Conservation (phyloP, 768 basidiomycete species). For the Leccinum uliginosum region DNA sequence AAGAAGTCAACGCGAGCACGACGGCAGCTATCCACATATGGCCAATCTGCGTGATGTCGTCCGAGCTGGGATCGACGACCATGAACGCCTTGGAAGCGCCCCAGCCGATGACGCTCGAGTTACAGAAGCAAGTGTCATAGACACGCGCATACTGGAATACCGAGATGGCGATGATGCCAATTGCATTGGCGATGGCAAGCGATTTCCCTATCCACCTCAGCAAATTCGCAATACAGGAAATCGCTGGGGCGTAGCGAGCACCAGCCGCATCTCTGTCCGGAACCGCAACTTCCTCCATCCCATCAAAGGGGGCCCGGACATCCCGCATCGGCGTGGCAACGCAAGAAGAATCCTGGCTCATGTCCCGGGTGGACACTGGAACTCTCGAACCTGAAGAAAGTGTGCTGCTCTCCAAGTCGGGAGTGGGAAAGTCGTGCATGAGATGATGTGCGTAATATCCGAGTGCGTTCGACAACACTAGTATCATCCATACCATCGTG, state of each 20-base stretch:
- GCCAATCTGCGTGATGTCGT: slow-evolving; percentile 26
- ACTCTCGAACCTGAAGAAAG: neutral
- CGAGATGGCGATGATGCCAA: slow-evolving; percentile 18
- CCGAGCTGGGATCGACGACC: slow-evolving; percentile 18
- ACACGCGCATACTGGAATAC: slow-evolving; percentile 22
- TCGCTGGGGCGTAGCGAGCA: too few relatives aligned
- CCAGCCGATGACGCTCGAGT: slow-evolving; percentile 19
- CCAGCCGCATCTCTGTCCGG: neutral
- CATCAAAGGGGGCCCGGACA: neutral
- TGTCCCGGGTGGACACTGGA: neutral
- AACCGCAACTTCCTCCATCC: neutral
- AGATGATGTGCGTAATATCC: slow-evolving; percentile 19
- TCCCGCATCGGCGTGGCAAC: neutral
- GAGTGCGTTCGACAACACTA: slow-evolving; percentile 27
- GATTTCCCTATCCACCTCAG: slow-evolving; percentile 23
- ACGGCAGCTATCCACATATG: slow-evolving; percentile 36
- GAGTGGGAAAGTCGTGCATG: neutral
- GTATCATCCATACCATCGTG: slow-evolving; percentile 28
- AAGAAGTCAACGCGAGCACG: slow-evolving; percentile 22
- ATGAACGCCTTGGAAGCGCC: neutral
- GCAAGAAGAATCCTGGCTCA: neutral
- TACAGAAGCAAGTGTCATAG: slow-evolving; percentile 22
- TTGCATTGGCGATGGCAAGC: slow-evolving; percentile 23
- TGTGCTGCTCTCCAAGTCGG: neutral
- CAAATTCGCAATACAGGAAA: slow-evolving; percentile 1